These are phyloP conservation scores for Claviceps sp. DNA, from an alignment of 2,329 filamentous ascomycete species.

Conservation along the genomic window DNA sequence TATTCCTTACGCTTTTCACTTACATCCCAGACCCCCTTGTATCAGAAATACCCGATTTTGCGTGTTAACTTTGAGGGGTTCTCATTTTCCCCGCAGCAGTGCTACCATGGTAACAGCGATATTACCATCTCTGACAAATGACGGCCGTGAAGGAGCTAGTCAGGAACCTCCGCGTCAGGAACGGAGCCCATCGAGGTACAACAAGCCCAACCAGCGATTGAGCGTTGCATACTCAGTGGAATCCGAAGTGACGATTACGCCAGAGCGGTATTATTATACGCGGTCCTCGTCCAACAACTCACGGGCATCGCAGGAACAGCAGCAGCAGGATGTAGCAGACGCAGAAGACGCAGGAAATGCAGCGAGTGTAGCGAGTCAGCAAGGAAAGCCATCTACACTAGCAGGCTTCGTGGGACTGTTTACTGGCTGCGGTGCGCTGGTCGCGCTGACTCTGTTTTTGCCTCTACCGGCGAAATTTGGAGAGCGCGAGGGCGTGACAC, in stretches of 20 bases:
- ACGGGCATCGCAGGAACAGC: conserved; percentile 4
- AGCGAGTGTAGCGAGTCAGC: conserved; percentile 12
- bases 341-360: no score
- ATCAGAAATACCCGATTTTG: not conserved
- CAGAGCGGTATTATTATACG: conserved; percentile 35
- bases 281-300: conserved; percentile 20
- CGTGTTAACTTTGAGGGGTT: not conserved
- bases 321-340: conserved; percentile 9
- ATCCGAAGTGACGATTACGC: conserved; percentile 65
- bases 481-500: conserved; percentile 55
- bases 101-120: conserved; percentile 97
- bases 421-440: conserved; percentile 79
- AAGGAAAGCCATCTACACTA: conserved; percentile 43
- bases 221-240: conserved; percentile 55
- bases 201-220: conserved; percentile 33
- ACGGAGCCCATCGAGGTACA: conserved; percentile 13
- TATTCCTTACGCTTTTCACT: no score
- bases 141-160: conserved; percentile 18
- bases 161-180: not conserved
- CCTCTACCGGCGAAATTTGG: conserved; percentile 73
- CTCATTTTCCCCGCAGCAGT: conserved; percentile 17
- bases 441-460: conserved; percentile 71
- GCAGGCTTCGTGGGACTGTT: conserved; percentile 87
- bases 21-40: no score
- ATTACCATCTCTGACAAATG: conserved; percentile 56